Evolutionary conservation across 331 rosid genomes (phyloP).

Genomic region (Malus hybrid): DNA sequence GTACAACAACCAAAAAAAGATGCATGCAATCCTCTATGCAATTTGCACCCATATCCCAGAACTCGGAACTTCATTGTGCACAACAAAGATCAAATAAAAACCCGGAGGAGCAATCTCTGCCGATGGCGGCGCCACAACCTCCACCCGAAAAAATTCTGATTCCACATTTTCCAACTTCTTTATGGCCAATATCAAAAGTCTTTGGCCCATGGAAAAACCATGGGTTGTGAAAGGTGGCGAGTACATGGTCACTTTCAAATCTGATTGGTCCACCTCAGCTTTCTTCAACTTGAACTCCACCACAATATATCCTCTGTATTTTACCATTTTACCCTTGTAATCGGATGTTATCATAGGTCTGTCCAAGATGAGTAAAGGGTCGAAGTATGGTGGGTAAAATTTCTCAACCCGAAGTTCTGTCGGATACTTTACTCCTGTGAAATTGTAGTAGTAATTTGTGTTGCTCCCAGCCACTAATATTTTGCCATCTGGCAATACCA

Average conservation of each 20-base stretch:
- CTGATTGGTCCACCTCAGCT: background rate
- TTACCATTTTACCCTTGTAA: background rate
- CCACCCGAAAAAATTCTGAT: background rate
- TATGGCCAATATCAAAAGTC: background rate
- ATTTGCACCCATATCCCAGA: slow-evolving; percentile 1
- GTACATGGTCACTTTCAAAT: slow-evolving; percentile 4
- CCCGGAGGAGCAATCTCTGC: background rate
- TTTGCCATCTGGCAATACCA: background rate
- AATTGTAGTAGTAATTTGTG: slow-evolving; percentile 1
- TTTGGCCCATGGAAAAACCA: slow-evolving; percentile 9
- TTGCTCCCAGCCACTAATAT: slow-evolving; percentile 6
- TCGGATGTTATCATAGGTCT: background rate
- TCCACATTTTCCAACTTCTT: background rate
- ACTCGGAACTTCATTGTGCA: background rate
- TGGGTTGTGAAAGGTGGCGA: slow-evolving; percentile 6
- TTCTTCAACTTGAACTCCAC: background rate
- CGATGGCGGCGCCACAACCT: background rate
- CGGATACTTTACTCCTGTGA: background rate
- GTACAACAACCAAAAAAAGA: background rate
- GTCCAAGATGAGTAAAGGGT: background rate
- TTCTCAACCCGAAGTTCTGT: slow-evolving; percentile 7
- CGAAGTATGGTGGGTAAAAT: slow-evolving; percentile 2
- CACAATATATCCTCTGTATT: background rate
- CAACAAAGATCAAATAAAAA: background rate
- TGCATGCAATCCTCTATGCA: background rate